Conservation (phyloP, 208 protist genomes). For the Leptomonas seymouri region DNA sequence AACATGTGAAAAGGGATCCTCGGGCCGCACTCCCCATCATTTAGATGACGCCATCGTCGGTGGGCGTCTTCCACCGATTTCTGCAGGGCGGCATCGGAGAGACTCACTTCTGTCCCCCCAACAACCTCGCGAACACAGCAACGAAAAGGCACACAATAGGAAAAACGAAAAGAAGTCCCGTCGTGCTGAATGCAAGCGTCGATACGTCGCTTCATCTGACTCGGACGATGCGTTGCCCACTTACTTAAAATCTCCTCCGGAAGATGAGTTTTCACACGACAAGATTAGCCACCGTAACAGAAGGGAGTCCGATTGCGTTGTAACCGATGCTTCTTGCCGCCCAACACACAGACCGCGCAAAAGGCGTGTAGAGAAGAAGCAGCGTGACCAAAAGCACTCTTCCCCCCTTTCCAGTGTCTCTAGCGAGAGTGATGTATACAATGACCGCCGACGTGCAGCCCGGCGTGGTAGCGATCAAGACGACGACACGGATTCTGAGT, state of each 20-base stretch:
- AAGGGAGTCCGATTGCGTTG: constrained; percentile 8
- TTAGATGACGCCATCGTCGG: background rate
- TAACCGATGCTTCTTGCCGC: background rate
- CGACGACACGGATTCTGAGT: background rate
- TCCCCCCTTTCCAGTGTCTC: background rate
- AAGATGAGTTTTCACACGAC: background rate
- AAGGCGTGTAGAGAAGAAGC: background rate
- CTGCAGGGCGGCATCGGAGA: background rate
- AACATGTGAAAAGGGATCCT: background rate
- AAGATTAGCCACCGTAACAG: background rate
- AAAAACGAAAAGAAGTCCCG: background rate
- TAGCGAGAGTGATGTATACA: background rate
- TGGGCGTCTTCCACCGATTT: constrained; percentile 1
- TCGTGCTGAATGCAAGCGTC: background rate
- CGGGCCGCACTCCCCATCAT: background rate
- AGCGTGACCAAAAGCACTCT: background rate
- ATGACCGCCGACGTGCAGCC: background rate
- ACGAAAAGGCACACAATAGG: background rate
- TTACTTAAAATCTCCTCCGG: background rate
- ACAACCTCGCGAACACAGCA: background rate
- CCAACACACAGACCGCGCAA: background rate
- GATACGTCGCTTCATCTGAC: background rate
- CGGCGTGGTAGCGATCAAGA: background rate
- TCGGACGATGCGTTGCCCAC: background rate
- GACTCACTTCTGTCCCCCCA: background rate